Base-by-base conservation (phyloP, 345 rosid genomes). In the Hibiscus mutabilis region DNA sequence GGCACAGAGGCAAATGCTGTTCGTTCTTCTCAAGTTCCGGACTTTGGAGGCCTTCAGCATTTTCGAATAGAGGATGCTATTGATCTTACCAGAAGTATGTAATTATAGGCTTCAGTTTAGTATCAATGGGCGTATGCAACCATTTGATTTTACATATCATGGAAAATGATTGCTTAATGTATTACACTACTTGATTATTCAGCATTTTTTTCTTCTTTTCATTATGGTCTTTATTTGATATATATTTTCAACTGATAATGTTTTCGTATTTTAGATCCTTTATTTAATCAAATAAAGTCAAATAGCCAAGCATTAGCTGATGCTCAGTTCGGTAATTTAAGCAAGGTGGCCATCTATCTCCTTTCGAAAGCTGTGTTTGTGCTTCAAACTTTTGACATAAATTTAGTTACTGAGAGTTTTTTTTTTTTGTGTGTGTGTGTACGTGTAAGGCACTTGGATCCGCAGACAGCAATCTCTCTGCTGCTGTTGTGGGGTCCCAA, bases 281-380 rank as follows among this genome's bases (percentile, higher is more conserved):
- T 81, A 10, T 82, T 84, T 74, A 81, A 82, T 78, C 87, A 87
- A 78, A 72, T 89, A 74, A 89, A 85, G 72, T 73, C 87, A 33
- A 83, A 70, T 40, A 42, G 68, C 74, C 85, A 76, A 71, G 80
- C 83, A 18, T 29, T 81, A 71, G 86, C 80, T 49, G 86, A 82
- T 71, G 73, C 77, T 69, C 84, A 79, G 72, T 84, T 81, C 73
- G 82, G 88, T 56, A 42, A 73, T 68, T 61, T 82, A 68, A 80
- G 76, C 66, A 84, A 85, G 93, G 93, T 86, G 65, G 71, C 75
- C 6, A 33, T 62, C 35, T 57, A 33, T 33, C 58, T 76, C 53
- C 44, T 57, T 63, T 60, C 10, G 16, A 35, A 70, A 57, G 22
- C 13, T 11, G 6, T 24, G 13, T 74, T 53, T 24, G 37, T 47